Base-by-base conservation (phyloP, 768 basidiomycete genomes). In the Collybia sp. region DNA sequence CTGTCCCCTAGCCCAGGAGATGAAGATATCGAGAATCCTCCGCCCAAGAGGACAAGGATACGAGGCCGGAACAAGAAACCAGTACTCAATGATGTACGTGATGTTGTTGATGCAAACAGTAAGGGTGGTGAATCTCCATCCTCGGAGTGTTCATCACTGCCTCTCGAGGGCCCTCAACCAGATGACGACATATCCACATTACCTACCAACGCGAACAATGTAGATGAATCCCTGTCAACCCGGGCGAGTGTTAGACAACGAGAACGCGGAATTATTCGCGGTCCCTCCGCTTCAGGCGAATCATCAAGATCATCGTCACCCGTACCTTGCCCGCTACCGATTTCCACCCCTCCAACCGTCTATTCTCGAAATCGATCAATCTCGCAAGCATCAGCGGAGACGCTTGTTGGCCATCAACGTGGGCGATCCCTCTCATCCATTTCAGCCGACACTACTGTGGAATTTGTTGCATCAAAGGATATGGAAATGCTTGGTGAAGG, bases 351-450 rank as follows among this genome's bases (percentile, higher is more conserved):
- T 49, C 34, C 44, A 50, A 56, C 39, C 15, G 46, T 40, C 33
- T 65, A 70, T 55, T 61, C 65, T 31, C 62, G 68, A 43, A 66
- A 64, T 44, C 58, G 71, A 34, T 71, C 70, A 11, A 65, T 58
- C 15, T 71, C 71, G 12, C 62, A 69, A 41, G 61, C 64, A 10
- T 71, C 69, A n/a, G 58, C 61, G 25, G 62, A 65, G 47, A 73
- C 60, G 6, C 46, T 68, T 3, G 54, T 68, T 17, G 63, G 58
- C 11, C 55, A 60, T 11, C 50, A 46, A 16, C 54, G 53, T 11
- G 53, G 63, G 38, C 68, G 70, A 40, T 72, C 67, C 20, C 48
- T 58, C 30, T 75, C 73, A 16, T 65, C 73, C n/a, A 46, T 58
- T 18, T 72, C 71, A 8, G 60, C 64, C 30, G 57, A 58, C 34